Percentiles rank a stretch among this genome's conserved stretches.
These are phyloP conservation scores for Trichosporon ovoides DNA, from an alignment of 1,284 basidiomycete genomes.

Conservation along the genomic window DNA sequence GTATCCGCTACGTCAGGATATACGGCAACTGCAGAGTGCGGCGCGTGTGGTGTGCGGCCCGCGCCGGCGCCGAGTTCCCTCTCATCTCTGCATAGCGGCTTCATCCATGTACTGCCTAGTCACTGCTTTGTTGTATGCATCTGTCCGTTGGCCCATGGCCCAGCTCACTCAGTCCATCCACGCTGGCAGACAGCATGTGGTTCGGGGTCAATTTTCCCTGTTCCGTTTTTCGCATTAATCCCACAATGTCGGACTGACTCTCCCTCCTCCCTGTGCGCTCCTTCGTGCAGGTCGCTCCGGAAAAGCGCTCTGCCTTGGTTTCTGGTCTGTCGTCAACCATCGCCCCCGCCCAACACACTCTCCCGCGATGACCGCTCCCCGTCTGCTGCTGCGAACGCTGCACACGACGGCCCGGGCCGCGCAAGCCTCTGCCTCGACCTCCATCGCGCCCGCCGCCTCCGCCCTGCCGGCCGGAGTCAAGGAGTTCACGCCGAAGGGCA, in stretches of 20 bases:
- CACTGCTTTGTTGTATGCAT: neutral
- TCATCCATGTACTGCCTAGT: neutral
- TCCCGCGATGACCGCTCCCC: conserved; percentile 21
- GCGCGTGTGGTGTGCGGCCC: conserved; percentile 70
- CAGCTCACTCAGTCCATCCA: too few species aligned
- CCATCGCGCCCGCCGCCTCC: conserved; percentile 6
- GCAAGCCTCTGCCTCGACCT: conserved; percentile 9
- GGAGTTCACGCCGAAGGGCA: conserved; percentile 38
- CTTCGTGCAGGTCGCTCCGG: neutral
- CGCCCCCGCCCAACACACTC: neutral
- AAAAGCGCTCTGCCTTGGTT: neutral
- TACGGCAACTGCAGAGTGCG: conserved; percentile 74
- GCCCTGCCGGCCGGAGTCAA: conserved; percentile 8
- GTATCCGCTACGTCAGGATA: conserved; percentile 62
- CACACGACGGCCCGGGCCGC: conserved; percentile 24
- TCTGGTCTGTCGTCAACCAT: too few species aligned
- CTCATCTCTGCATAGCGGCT: neutral
- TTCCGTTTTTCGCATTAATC: neutral
- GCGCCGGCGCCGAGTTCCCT: conserved; percentile 54
- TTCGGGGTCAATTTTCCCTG: neutral
- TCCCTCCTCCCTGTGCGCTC: neutral
- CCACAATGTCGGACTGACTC: neutral
- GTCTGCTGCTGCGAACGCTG: conserved; percentile 27
- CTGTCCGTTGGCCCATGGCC: conserved; percentile 5
- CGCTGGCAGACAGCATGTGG: too few species aligned